These are phyloP conservation scores for Deuterostichococcus epilithicus DNA, from an alignment of 139 green algal species.

Conservation along the genomic window DNA sequence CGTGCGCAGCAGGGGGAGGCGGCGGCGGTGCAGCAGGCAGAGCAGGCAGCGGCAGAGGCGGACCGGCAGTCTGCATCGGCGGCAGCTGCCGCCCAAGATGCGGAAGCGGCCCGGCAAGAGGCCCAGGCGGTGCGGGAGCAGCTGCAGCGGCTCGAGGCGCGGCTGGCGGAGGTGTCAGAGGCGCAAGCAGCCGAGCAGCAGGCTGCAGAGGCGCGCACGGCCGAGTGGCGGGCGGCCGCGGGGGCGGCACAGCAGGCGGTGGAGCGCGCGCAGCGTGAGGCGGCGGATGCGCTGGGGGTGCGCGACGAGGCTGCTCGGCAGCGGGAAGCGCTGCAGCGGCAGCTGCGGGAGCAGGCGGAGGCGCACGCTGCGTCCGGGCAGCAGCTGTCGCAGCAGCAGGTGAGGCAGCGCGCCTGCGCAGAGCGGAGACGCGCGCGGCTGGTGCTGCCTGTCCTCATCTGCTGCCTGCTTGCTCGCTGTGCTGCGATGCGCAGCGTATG, in stretches of 20 bases:
- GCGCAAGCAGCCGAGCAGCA: constrained; percentile 4
- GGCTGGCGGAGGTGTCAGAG: background rate
- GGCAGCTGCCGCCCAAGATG: background rate
- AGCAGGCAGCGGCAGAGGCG: background rate
- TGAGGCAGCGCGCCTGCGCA: too few species aligned
- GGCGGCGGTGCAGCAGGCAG: background rate
- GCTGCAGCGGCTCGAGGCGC: constrained; percentile 1
- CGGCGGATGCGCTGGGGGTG: too few species aligned
- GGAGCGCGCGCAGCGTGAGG: background rate
- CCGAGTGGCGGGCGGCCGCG: constrained; percentile 8
- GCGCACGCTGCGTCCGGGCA: background rate
- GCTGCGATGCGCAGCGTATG: too few species aligned
- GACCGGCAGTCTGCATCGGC: background rate
- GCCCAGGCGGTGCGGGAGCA: background rate
- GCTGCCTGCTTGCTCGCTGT: too few species aligned
- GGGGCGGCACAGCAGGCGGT: background rate
- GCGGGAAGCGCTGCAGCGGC: background rate
- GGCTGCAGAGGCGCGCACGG: background rate
- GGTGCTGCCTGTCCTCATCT: too few species aligned
- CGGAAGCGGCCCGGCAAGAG: too few species aligned
- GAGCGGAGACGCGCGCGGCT: too few species aligned
- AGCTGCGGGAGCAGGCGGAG: background rate
- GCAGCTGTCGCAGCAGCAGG: background rate
- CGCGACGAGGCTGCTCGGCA: background rate
- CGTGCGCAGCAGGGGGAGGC: background rate